Percentiles rank a stretch among this genome's conserved stretches.
Conservation (phyloP, 2,329 filamentous ascomycete species). For the Nemania diffusa region DNA sequence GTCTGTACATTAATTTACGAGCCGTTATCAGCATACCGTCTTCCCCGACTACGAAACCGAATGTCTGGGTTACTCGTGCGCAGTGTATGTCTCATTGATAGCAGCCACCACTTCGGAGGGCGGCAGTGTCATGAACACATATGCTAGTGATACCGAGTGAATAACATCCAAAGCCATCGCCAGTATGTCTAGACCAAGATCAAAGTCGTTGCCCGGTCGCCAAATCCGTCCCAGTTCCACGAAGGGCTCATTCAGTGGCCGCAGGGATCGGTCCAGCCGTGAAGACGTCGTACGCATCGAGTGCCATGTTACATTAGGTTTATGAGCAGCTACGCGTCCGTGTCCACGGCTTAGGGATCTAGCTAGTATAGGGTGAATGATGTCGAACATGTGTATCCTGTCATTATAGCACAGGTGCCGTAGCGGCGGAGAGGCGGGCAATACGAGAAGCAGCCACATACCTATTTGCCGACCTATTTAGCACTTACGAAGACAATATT, state of each 20-base stretch:
- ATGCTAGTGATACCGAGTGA: not conserved
- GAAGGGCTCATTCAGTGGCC: not conserved
- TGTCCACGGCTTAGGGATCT: not conserved
- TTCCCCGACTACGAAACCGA: not conserved
- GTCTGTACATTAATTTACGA: slow-evolving; percentile 4
- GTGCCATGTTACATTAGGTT: not conserved
- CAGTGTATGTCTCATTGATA: not conserved
- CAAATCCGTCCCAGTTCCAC: not conserved
- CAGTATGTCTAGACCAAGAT: not conserved
- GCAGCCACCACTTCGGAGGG: not conserved
- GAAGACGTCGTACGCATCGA: not conserved
- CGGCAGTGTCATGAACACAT: not conserved
- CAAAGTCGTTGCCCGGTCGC: not conserved
- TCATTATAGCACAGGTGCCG: slow-evolving; percentile 5
- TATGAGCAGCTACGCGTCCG: not conserved
- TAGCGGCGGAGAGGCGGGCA: not conserved
- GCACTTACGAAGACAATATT: not conserved
- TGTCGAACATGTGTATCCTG: slow-evolving; percentile 19
- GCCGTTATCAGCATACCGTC: not conserved
- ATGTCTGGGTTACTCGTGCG: not conserved
- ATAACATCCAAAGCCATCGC: no score
- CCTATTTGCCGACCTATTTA: not conserved
- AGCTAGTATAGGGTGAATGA: not conserved
- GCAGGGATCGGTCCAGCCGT: not conserved
- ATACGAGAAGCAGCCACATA: not conserved